Percentiles rank a stretch among this genome's conserved stretches.
These are phyloP conservation scores for Paecilomyces niveus DNA, from an alignment of 2,329 filamentous ascomycete species.

Conservation along the genomic window DNA sequence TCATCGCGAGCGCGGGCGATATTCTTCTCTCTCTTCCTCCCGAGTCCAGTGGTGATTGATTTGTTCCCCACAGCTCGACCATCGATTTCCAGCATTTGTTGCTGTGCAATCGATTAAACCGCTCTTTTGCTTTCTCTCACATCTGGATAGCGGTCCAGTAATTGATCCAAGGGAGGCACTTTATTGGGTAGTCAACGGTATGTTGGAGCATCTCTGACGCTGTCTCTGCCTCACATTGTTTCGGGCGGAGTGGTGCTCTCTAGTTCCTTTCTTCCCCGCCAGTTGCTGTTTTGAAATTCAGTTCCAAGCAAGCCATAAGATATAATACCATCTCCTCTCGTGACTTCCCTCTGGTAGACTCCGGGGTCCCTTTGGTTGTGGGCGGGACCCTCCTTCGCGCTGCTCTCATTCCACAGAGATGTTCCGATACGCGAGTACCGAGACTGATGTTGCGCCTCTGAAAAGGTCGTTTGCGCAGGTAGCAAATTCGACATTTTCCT, in stretches of 20 bases:
- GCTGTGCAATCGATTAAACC: constrained; percentile 4
- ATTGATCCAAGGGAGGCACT: neutral
- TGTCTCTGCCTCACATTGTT: neutral
- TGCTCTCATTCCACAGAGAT: constrained; percentile 11
- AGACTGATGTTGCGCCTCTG: constrained; percentile 21
- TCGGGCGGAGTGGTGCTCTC: neutral
- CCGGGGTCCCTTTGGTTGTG: neutral
- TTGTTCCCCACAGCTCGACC: neutral
- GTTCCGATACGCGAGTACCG: constrained; percentile 13
- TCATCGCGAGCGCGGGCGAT: constrained; percentile 13
- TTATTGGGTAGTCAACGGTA: neutral
- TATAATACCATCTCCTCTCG: constrained; percentile 1
- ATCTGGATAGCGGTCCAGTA: neutral
- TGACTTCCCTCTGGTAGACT: constrained; percentile 4
- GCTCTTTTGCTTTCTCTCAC: neutral
- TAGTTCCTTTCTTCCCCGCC: neutral
- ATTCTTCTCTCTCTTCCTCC: constrained; percentile 7
- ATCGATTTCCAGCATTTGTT: neutral
- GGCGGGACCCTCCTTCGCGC: constrained; percentile 3
- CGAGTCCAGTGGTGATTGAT: neutral
- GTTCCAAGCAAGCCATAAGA: neutral
- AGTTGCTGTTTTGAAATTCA: neutral
- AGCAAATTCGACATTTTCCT: constrained; percentile 26
- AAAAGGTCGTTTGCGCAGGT: constrained; percentile 36
- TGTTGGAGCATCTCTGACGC: neutral